Base-by-base conservation (phyloP, 192 early-diverging fungal species). In the Dimargaris verticillata region DNA sequence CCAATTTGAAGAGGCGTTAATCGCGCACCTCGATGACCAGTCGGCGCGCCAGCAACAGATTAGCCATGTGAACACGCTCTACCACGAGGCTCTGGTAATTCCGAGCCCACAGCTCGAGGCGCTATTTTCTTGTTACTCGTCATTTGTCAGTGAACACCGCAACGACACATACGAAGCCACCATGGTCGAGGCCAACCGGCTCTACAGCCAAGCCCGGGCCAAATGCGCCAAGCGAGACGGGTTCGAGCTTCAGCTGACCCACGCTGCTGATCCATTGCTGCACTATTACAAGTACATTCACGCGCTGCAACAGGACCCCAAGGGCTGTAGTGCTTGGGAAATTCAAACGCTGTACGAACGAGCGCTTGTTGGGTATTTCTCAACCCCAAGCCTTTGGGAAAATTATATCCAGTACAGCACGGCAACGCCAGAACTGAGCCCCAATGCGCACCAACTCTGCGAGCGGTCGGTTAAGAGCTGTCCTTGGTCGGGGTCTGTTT, bases 281-380 rank as follows among this genome's bases (percentile, higher is more conserved):
- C 20, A 24, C 51, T 52, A 52, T 20, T 25, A 26, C 25, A 20
- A 26, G 51, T 52, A 52, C 25, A 25, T 52, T 24, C 25, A 25
- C 25, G 51, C 51, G 11, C 12, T 52, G 25, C 51, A 25, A 20
- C n/a, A 25, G 20, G 20, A 52, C 22, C 25, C 51, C 51, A 13
- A 18, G 17, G 22, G 22, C 51, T 13, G 11, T 20, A 12, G 13
- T 12, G 20, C 25, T 12, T 2, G 2, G 4, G 51, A 52, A 25
- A 25, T 52, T 18, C 22, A 12, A 18, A 52, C 51, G 20, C 51
- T 52, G 12, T 52, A 52, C 51, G 51, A 52, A 52, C 51, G 51
- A 5, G 25, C 25, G 3, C 51, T 52, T 12, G 51, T 25, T 1
- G 25, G 11, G 22, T 25, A 52, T 25, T 52, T 52, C 12, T 25